These are phyloP conservation scores for Umbelopsis vinacea DNA, from an alignment of 192 early-diverging fungal genomes.

Conservation along the genomic window DNA sequence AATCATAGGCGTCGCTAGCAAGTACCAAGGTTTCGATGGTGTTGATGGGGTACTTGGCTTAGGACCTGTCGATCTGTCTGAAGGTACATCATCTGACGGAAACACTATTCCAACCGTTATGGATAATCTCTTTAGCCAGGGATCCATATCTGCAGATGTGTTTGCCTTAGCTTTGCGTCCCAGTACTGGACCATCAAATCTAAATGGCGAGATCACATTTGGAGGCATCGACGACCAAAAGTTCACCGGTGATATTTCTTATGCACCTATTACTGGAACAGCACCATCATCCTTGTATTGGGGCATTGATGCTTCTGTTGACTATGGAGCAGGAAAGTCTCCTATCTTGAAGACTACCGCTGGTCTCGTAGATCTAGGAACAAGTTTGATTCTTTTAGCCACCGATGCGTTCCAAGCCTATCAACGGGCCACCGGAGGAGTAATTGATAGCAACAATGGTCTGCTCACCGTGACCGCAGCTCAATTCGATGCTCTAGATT, in stretches of 20 bases:
- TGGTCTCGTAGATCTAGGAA: slow-evolving; percentile 41
- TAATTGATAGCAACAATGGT: slow-evolving; percentile 14
- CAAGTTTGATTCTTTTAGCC: neutral
- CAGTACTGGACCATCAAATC: neutral
- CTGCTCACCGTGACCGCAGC: slow-evolving; percentile 27
- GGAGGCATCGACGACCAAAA: slow-evolving; percentile 50
- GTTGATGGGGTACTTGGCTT: slow-evolving; percentile 14
- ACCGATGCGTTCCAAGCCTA: neutral
- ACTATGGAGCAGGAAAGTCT: neutral
- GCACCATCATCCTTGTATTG: slow-evolving; percentile 20
- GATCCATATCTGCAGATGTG: slow-evolving; percentile 29
- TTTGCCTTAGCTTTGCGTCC: slow-evolving; percentile 53
- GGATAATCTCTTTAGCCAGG: slow-evolving; percentile 22
- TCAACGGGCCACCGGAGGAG: slow-evolving; percentile 12
- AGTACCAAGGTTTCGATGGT: neutral
- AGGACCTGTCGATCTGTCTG: slow-evolving; percentile 30
- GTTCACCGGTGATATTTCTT: slow-evolving; percentile 48
- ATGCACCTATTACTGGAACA: slow-evolving; percentile 32
- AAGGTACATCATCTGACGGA: neutral
- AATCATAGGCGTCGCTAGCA: neutral
- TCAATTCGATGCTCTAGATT: slow-evolving; percentile 4
- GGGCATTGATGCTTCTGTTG: slow-evolving; percentile 30
- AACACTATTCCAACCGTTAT: slow-evolving; percentile 23
- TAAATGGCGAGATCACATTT: slow-evolving; percentile 46
- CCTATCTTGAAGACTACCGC: neutral